A percentile compares a stretch with the other conserved stretches of the same genome.
Conservation (phyloP, 345 rosid genomes). For the Syzygium jambos region DNA sequence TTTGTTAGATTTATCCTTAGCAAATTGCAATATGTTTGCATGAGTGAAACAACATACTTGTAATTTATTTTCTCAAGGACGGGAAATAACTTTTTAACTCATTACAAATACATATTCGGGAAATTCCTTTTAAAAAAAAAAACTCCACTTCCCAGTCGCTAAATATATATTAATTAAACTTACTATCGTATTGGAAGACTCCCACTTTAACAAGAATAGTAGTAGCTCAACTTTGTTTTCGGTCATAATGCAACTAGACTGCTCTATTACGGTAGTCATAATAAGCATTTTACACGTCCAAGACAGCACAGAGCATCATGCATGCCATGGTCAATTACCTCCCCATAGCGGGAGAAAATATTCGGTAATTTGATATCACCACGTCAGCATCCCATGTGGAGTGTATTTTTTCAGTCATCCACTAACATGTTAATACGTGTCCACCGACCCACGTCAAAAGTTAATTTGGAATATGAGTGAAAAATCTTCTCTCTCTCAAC, state of each 20-base stretch:
- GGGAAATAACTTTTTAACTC: not conserved
- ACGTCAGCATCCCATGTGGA: too few species aligned
- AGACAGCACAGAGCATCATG: not conserved
- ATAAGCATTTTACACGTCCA: too few species aligned
- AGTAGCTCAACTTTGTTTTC: not conserved
- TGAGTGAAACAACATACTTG: not conserved
- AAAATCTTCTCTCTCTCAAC: too few species aligned
- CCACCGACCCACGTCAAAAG: too few species aligned
- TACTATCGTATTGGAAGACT: not conserved
- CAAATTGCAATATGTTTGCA: not conserved
- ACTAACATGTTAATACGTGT: too few species aligned
- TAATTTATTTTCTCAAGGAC: not conserved
- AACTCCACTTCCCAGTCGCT: not conserved
- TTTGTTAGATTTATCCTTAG: not conserved
- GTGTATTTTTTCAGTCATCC: too few species aligned
- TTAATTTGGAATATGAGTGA: too few species aligned
- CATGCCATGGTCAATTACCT: not conserved
- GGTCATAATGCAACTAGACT: not conserved
- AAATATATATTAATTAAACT: not conserved
- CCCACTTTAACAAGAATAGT: not conserved
- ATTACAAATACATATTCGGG: not conserved
- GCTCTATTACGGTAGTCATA: not conserved
- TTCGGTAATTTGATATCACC: too few species aligned
- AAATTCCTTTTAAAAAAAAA: not conserved
- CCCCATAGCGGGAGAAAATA: not conserved